Evolutionary conservation across 2,329 filamentous ascomycete genomes (phyloP), one percentile per base, ranked within the genome.

Genomic region (Xylariales sp.): DNA sequence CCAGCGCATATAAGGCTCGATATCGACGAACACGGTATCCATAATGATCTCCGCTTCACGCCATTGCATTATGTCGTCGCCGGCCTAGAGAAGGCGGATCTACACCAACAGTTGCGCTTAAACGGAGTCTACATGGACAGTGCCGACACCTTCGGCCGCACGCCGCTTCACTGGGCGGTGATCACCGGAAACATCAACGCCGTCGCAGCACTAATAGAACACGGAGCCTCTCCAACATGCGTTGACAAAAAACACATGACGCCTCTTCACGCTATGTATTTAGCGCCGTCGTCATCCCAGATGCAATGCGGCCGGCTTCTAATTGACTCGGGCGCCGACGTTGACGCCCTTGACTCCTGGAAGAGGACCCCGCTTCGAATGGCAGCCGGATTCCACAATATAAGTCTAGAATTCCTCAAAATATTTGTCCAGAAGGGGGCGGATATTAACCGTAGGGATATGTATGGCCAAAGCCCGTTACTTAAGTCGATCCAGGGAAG

Each of bases 11-110:
- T 41, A 41, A 6, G 36, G 8, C 12, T 41, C 36, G 12, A 41
- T 41, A 41, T 41, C 10, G 36, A 41, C 36, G 36, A 41, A 41
- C 6, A 10, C 36, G 36, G 36, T 10, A 10, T 41, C 10, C 36
- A 41, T 10, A 41, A 41, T 41, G 36, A 41, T 12, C 36, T 52
- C 14, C 28, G 49, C 49, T 52, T 52, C 5, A 52, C 49, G 9
- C 28, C 49, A 14, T 30, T 52, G 49, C 49, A 52, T 52, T 52
- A 52, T 30, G 23, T 52, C 49, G 23, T 52, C 23, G 34, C 7
- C 9, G 49, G 49, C 12, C 49, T 52, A 16, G 49, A 52, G 49
- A 52, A 52, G 16, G 49, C 28, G 49, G 49, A 52, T 32, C 49
- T 52, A 52, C 49, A 12, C 34, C 49, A 52, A 32, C 49, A 52